Evolutionary conservation across 345 rosid genomes (phyloP).

Genomic region (Camelina hispida): DNA sequence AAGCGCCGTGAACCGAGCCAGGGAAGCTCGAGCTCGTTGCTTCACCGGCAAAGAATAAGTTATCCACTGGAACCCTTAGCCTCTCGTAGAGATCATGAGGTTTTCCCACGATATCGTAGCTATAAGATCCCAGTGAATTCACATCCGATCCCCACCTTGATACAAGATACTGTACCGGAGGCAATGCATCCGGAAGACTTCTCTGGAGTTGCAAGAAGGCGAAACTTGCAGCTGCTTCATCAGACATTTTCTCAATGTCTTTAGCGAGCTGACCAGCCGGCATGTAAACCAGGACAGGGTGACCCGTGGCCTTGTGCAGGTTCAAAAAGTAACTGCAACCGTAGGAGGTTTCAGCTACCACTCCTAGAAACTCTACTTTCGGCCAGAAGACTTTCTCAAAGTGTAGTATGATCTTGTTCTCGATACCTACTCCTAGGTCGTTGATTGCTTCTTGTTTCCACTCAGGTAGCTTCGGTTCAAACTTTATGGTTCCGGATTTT

Average conservation of each 20-base stretch:
- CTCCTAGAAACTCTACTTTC: slow-evolving; percentile 95
- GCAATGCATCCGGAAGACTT: slow-evolving; percentile 81
- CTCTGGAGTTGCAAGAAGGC: slow-evolving; percentile 82
- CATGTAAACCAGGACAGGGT: slow-evolving; percentile 89
- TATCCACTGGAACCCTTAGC: slow-evolving; percentile 87
- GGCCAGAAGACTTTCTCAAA: slow-evolving; percentile 97
- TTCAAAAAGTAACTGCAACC: slow-evolving; percentile 94
- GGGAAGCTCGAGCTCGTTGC: slow-evolving; percentile 80
- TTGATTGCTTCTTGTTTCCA: slow-evolving; percentile 96
- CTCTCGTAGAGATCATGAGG: slow-evolving; percentile 86
- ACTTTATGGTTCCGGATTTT: slow-evolving; percentile 63
- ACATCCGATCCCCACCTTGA: slow-evolving; percentile 82
- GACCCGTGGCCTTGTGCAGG: slow-evolving; percentile 97
- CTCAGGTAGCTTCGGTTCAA: slow-evolving; percentile 87
- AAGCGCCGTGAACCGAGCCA: slow-evolving; percentile 94
- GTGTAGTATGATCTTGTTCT: slow-evolving; percentile 82
- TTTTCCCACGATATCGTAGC: slow-evolving; percentile 81
- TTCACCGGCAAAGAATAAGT: slow-evolving; percentile 97
- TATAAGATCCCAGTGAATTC: slow-evolving; percentile 84
- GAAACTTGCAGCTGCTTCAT: slow-evolving; percentile 89
- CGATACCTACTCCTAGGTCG: slow-evolving; percentile 89
- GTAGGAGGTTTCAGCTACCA: slow-evolving; percentile 88
- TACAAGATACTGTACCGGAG: slow-evolving; percentile 78
- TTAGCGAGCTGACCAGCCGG: slow-evolving; percentile 97
- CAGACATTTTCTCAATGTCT: slow-evolving; percentile 97